Percentiles rank a stretch among this genome's conserved stretches.
phyloP scores from a whole-genome alignment of 805 yeast species.

The Candida tibetensis region DNA sequence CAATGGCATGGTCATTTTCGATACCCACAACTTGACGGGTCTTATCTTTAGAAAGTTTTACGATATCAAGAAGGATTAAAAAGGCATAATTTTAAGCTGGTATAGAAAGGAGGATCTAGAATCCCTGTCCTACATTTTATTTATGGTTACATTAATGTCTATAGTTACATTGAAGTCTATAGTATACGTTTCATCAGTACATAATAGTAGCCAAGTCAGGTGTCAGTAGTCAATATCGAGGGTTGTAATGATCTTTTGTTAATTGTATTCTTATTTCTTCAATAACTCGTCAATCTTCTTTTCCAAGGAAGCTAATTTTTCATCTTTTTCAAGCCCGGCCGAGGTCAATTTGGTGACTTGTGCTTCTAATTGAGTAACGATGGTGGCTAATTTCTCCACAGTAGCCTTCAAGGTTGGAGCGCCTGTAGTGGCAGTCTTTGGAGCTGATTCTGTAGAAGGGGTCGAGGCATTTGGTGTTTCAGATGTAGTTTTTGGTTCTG shows the following conservation, averaged over 20 bases:
- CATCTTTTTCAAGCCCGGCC: conserved; percentile 64
- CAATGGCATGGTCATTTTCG: conserved; percentile 65
- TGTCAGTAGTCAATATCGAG: background rate
- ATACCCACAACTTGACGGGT: conserved; percentile 63
- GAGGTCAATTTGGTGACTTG: conserved; percentile 51
- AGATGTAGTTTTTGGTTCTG: conserved; percentile 3
- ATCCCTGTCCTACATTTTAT: too few relatives aligned
- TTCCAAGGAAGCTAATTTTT: conserved; percentile 55
- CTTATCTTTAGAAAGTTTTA: conserved; percentile 77
- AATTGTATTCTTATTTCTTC: conserved; percentile 27
- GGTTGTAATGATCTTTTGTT: background rate
- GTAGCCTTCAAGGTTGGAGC: conserved; percentile 70
- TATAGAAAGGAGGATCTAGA: background rate
- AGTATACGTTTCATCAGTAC: background rate
- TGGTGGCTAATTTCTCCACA: conserved; percentile 59
- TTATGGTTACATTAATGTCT: background rate
- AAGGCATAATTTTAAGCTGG: conserved; percentile 21
- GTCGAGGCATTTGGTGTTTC: conserved; percentile 11
- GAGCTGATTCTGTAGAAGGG: conserved; percentile 15
- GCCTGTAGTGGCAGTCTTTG: conserved; percentile 22
- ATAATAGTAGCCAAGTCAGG: background rate
- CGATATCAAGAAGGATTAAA: conserved; percentile 35
- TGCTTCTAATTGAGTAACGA: conserved; percentile 57
- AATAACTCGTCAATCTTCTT: conserved; percentile 56
- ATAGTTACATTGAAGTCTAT: background rate